These are phyloP conservation scores for Roridomyces roridus DNA, from an alignment of 768 basidiomycete genomes.

Conservation along the genomic window DNA sequence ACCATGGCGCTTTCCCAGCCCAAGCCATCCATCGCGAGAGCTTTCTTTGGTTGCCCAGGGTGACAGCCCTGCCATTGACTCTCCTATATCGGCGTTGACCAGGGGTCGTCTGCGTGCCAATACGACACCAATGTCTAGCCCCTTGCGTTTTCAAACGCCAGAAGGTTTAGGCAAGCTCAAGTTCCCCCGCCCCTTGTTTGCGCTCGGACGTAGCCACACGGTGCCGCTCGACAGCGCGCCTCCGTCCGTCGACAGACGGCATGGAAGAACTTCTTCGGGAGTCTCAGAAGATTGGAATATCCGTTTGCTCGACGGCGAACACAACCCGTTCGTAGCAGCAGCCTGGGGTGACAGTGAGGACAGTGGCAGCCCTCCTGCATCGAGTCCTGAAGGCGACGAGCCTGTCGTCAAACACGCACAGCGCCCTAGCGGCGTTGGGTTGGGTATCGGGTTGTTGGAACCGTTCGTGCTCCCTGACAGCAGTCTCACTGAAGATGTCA, in stretches of 20 bases:
- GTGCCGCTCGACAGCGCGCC: constrained; percentile 20
- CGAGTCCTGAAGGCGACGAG: constrained; percentile 51
- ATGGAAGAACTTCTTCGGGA: constrained; percentile 40
- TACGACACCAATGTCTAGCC: constrained; percentile 21
- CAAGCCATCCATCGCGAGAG: constrained; percentile 76
- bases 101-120: constrained; percentile 8
- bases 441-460: constrained; percentile 61
- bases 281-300: constrained; percentile 47
- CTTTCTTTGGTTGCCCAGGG: constrained; percentile 68
- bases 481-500: constrained; percentile 39
- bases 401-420: constrained; percentile 56
- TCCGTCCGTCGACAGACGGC: constrained; percentile 20
- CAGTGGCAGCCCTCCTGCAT: constrained; percentile 32
- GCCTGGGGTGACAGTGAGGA: constrained; percentile 10
- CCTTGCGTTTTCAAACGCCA: constrained; percentile 37
- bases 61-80: constrained; percentile 45
- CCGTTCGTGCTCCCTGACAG: constrained; percentile 55
- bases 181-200: constrained; percentile 48
- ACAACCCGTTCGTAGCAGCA: constrained; percentile 22
- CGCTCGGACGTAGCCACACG: constrained; percentile 30
- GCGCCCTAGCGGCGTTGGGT: constrained; percentile 43
- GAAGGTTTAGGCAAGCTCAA: constrained; percentile 43
- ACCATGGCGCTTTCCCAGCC: constrained; percentile 83
- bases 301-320: constrained; percentile 2
- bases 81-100: constrained; percentile 39